A percentile compares a stretch with the other conserved stretches of the same genome.
Conservation (phyloP, 2,329 filamentous ascomycete genomes). For the Lomentospora prolificans region DNA sequence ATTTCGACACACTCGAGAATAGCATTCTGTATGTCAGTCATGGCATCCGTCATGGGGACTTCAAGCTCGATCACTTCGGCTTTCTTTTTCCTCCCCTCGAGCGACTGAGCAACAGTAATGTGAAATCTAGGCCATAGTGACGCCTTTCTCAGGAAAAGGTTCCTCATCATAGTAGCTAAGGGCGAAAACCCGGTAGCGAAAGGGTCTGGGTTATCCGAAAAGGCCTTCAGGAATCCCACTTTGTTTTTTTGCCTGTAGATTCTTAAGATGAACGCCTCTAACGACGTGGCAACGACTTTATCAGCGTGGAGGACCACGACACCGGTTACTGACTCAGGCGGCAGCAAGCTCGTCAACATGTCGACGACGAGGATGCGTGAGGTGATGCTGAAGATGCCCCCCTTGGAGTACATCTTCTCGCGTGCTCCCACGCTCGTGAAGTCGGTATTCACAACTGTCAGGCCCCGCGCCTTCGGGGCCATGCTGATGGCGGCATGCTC, state of each 20-base stretch:
- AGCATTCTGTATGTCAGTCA: conserved; percentile 88
- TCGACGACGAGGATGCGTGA: conserved; percentile 93
- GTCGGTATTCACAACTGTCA: conserved; percentile 92
- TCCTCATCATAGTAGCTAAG: conserved; percentile 81
- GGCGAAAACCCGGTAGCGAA: conserved; percentile 85
- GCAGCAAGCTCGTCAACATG: conserved; percentile 71
- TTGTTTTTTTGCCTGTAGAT: conserved; percentile 95
- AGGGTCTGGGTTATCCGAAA: conserved; percentile 86
- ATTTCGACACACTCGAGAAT: conserved; percentile 94
- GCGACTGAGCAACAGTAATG: conserved; percentile 73
- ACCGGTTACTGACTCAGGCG: conserved; percentile 78
- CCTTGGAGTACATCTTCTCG: conserved; percentile 83
- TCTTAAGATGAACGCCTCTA: conserved; percentile 90
- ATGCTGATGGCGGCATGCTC: conserved; percentile 90
- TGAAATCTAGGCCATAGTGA: conserved; percentile 93
- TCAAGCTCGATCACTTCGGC: conserved; percentile 96
- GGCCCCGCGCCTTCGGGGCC: conserved; percentile 68
- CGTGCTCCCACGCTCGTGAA: conserved; percentile 75
- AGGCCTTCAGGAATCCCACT: conserved; percentile 85
- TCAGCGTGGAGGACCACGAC: conserved; percentile 84
- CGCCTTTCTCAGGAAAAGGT: conserved; percentile 78
- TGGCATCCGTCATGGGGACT: conserved; percentile 88
- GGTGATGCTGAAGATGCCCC: conserved; percentile 91
- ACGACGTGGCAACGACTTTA: conserved; percentile 70
- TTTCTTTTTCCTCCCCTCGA: conserved; percentile 84